Base-by-base conservation (phyloP, 495 filamentous ascomycete genomes). In the Penicillium verhagenii region DNA sequence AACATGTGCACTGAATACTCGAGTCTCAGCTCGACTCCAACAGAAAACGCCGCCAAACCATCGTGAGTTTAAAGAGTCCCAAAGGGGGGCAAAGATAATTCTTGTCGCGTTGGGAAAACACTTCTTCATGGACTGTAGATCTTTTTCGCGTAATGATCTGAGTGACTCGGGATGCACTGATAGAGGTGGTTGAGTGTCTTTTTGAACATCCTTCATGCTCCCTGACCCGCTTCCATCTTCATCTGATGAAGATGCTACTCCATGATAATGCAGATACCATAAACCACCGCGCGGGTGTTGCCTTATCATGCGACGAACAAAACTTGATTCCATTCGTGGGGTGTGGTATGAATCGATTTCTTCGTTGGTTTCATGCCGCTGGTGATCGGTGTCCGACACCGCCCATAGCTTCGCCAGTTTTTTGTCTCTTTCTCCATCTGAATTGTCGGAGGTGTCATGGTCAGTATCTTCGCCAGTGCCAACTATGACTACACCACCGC, bases 1-100 rank as follows among this genome's bases (percentile, higher is more conserved):
- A 10, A 59, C 57, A 38, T 59, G 53, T 11, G 56, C 20, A 37
- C 52, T 60, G 31, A 68, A 63, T 2, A 68, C 47, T 18, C 59
- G 59, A 14, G 51, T 65, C 26, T 56, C 49, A 1, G 28, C 28
- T 20, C 38, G 24, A 40, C 52, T 82, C 80, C 81, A 88, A 10
- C 77, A 73, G 33, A 87, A 75, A 11, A 73, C 72, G n/a, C 80
- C 82, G 0, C 82, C 71, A 64, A 81, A 86, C 84, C 84, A 88
- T 24, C 81, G 67, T 6, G 79, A 76, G 39, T 76, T 70, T 31
- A 76, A 70, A n/a, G 79, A 72, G 59, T 87, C 80, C 78, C 83
- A 89, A 1, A 88, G 64, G 0, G 85, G 84, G 25, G 79, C 67
- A 52, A 83, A 79, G 9, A 79, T 59, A 19, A 66, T 51, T n/a